Base-by-base conservation (phyloP, 1,284 basidiomycete species). In the Trichosporon ovoides region DNA sequence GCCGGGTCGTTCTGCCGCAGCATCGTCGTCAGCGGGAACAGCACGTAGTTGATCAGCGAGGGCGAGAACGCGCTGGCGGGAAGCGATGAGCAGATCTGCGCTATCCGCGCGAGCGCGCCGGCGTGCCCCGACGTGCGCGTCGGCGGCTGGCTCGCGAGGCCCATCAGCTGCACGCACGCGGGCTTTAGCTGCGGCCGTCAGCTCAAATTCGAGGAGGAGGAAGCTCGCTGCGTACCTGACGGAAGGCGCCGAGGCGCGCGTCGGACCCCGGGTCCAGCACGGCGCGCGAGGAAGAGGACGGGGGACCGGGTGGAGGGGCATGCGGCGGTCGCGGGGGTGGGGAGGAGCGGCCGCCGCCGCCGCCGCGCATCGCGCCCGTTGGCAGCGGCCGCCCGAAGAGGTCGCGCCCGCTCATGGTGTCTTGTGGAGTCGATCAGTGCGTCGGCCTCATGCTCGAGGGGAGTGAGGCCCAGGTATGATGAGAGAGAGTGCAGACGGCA, bases 1-100 rank as follows among this genome's bases (percentile, higher is more conserved):
- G 81, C 68, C 10, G 85, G 82, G 9, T 80, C 63, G 14, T 66
- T 88, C 33, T 87, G 84, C 53, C 87, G 85, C 20, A 96, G 81
- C 51, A 94, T 83, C 24, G 85, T 84, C 0, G 90, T 89, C 56
- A 96, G 72, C 1, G 93, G 93, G 66, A 91, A 88, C 76, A 93
- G 89, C 34, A 85, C 79, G 74, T 96, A 97, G 54, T 87, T 86
- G 48, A 91, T 83, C 38, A 92, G 80, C n/a, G 83, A 81, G 0
- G 83, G 72, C 1, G 82, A 80, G 34, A 91, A 81, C 4, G 69
- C 64, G 3, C 69, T 58, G 19, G 75, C 64, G 1, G 80, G 77
- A 12, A 84, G 70, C 13, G 80, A 76, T 18, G 72, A 68, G 49
- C 91, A 79, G 6, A 77, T 75, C 2, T 66, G 62, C 43, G 81